Base-by-base conservation (phyloP, 2,329 filamentous ascomycete species). In the Penicillium janthinellum region DNA sequence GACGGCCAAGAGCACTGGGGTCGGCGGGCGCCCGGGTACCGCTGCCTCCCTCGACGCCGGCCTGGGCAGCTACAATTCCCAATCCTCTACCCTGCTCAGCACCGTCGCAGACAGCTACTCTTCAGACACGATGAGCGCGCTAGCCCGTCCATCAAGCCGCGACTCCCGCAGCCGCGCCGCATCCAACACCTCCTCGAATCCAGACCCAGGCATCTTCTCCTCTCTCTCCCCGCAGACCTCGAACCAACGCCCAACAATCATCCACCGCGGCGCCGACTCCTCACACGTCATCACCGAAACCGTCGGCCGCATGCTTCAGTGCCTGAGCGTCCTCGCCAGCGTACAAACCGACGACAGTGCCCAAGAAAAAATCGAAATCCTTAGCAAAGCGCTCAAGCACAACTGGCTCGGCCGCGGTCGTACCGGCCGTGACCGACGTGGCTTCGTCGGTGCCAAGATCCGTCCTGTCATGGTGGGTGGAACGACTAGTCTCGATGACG, bases 341-440 rank as follows among this genome's bases (percentile, higher is more conserved):
- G 85, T 96, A 12, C 89, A 86, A 70, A 86, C 83, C 0, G 85
- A 85, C 10, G 91, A 96, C 64, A 87, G 89, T 39, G 84, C 86
- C 1, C 91, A 94, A 72, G 84, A 84, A 58, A 91, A 89, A 76
- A 90, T 98, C 70, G 90, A 94, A 62, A 86, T 93, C 70, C 80
- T 99, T 63, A 92, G 90, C 58, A 89, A 91, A 71, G 88, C 95
- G 68, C 81, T 99, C 62, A 99, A 98, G 78, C 87, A 97, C 70
- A 99, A 99, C 75, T 99, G 95, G 95, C 83, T 99, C 1, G 94
- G 94, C 0, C 83, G 95, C 49, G 94, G 94, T 0, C 81, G 95
- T 38, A 98, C 92, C 3, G 95, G 95, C 0, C 83, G 95, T 64
- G 96, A 98, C 75, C 81, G 95, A 55, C 86, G 92, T 64, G 95